Evolutionary conservation across 116 monocot genomes (phyloP).

Genomic region (Dioscorea cayenensis): DNA sequence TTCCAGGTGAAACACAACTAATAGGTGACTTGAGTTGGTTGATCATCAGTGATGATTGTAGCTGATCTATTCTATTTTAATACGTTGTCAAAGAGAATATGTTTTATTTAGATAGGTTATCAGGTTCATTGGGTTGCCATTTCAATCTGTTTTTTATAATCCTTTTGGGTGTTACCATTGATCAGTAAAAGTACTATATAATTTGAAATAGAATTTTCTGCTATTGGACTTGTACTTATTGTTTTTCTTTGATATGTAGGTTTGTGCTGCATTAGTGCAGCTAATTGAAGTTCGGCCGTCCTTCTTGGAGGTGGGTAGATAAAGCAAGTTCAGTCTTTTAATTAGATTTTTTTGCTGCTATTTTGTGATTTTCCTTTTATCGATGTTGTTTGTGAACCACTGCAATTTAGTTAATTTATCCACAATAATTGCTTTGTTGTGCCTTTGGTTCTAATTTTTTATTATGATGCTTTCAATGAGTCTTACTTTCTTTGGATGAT

Average conservation of each 20-base stretch:
- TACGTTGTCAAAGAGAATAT: no score
- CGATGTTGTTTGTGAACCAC: not conserved
- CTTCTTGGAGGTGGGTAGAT: slow-evolving; percentile 59
- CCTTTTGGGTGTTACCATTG: not conserved
- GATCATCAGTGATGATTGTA: no score
- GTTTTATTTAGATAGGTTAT: no score
- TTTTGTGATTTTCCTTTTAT: not conserved
- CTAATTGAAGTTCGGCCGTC: slow-evolving; percentile 76
- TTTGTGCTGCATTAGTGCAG: slow-evolving; percentile 92
- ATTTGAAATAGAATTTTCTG: not conserved
- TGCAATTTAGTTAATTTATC: no score
- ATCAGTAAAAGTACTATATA: not conserved
- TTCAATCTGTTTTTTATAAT: no score
- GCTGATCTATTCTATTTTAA: no score
- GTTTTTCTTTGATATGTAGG: slow-evolving; percentile 30
- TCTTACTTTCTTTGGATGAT: not conserved
- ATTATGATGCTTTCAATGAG: not conserved
- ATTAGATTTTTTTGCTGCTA: not conserved
- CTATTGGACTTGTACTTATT: not conserved
- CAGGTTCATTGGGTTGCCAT: no score
- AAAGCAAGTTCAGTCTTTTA: not conserved
- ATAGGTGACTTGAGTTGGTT: no score
- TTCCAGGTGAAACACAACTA: no score
- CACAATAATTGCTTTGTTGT: no score
- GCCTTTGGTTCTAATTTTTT: not conserved